Evolutionary conservation across 164 flowering plant species (phyloP).

Genomic region (Vitis rupestris): DNA sequence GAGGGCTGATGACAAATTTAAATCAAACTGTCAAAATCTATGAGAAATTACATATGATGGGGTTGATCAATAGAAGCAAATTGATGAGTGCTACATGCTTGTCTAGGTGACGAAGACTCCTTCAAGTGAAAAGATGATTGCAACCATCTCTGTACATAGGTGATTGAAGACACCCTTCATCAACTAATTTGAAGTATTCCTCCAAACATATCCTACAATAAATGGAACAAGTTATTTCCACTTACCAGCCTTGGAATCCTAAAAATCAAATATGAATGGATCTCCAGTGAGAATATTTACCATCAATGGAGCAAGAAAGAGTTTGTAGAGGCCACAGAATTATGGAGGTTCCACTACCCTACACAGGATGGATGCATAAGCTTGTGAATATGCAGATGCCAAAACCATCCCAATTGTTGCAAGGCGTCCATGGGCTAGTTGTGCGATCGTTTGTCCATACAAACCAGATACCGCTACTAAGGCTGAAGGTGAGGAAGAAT

Average conservation of each 20-base stretch:
- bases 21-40: background rate
- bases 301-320: slow-evolving; percentile 57
- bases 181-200: slow-evolving; percentile 35
- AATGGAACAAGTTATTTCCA: too few relatives aligned
- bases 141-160: slow-evolving; percentile 72
- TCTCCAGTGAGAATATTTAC: slow-evolving; percentile 21
- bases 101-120: slow-evolving; percentile 48
- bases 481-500: slow-evolving; percentile 75
- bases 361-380: slow-evolving; percentile 35
- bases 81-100: slow-evolving; percentile 31
- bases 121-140: slow-evolving; percentile 36
- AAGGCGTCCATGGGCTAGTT: slow-evolving; percentile 59
- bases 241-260: background rate
- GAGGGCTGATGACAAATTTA: slow-evolving; percentile 23
- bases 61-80: too few relatives aligned
- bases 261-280: too few relatives aligned
- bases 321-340: slow-evolving; percentile 39
- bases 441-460: slow-evolving; percentile 46
- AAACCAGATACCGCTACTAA: slow-evolving; percentile 71
- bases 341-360: slow-evolving; percentile 81
- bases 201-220: slow-evolving; percentile 40
- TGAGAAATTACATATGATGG: background rate
- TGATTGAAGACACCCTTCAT: slow-evolving; percentile 3
- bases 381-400: slow-evolving; percentile 54
- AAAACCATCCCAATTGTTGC: slow-evolving; percentile 60